phyloP scores from a whole-genome alignment of 306 rosid species.

The Cucumis hystrix region DNA sequence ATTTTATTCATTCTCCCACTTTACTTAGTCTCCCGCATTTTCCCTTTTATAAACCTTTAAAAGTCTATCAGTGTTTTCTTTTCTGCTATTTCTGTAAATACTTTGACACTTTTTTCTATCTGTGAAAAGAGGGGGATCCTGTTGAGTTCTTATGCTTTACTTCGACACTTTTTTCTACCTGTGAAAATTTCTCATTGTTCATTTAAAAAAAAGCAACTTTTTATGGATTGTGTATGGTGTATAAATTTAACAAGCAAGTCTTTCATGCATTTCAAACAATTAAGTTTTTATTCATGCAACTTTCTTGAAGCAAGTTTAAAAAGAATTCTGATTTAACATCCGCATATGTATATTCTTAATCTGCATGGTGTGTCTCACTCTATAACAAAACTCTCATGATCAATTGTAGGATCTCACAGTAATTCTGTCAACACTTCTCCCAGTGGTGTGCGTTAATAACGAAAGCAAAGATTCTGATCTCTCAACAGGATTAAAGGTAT shows the following conservation, averaged over 20 bases:
- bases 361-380: neutral
- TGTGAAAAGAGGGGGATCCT: too few species aligned
- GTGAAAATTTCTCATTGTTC: neutral
- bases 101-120: too few species aligned
- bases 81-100: too few species aligned
- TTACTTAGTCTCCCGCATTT: neutral
- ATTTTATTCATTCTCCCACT: neutral
- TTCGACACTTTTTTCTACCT: too few species aligned
- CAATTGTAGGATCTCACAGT: constrained; percentile 59
- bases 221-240: neutral
- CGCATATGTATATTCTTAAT: neutral
- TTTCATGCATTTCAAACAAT: neutral
- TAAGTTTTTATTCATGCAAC: neutral
- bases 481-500: constrained; percentile 77
- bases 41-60: neutral
- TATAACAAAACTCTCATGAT: constrained; percentile 7
- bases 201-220: neutral
- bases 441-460: constrained; percentile 57
- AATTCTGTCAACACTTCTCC: constrained; percentile 63
- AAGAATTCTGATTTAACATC: neutral
- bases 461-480: constrained; percentile 75
- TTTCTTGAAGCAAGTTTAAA: neutral
- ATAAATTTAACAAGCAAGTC: neutral
- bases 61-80: too few species aligned
- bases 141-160: too few species aligned